These are phyloP conservation scores for Paspalum notatum DNA, from an alignment of 176 grass and related monocot species.

Conservation along the genomic window DNA sequence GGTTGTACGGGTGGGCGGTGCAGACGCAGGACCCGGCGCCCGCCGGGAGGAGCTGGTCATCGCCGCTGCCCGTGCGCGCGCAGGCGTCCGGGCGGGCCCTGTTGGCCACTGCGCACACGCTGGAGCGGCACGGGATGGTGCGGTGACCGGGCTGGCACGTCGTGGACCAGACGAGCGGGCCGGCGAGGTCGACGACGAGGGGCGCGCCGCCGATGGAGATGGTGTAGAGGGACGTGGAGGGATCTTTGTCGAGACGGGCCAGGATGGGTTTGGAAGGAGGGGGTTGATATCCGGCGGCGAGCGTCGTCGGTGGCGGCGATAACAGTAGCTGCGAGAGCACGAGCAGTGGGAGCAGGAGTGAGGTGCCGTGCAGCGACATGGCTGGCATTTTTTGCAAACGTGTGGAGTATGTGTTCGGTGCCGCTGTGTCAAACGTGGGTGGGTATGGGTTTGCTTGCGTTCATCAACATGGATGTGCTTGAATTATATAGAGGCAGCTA, in stretches of 20 bases:
- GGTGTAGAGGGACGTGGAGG: slow-evolving; percentile 27
- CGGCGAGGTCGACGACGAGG: slow-evolving; percentile 38
- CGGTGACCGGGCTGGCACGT: background rate
- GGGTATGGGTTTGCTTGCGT: too few relatives aligned
- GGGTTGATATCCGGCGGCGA: background rate
- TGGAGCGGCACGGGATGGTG: background rate
- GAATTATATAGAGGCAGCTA: too few relatives aligned
- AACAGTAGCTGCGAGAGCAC: slow-evolving; percentile 1
- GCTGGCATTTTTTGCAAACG: too few relatives aligned
- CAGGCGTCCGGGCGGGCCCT: background rate
- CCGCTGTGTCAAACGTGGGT: too few relatives aligned
- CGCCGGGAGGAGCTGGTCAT: background rate
- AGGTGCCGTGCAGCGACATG: slow-evolving; percentile 3
- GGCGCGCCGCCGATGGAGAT: slow-evolving; percentile 39
- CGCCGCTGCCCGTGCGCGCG: background rate
- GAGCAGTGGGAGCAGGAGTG: background rate
- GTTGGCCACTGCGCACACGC: background rate
- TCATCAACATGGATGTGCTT: too few relatives aligned
- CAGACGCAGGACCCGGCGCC: background rate
- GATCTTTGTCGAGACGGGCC: slow-evolving; percentile 21
- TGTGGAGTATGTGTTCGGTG: too few relatives aligned
- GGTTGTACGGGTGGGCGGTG: slow-evolving; percentile 35
- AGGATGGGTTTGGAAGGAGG: slow-evolving; percentile 12
- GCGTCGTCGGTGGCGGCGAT: background rate
- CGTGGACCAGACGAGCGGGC: slow-evolving; percentile 36